Evolutionary conservation across 2,329 filamentous ascomycete species (phyloP), one percentile per base, ranked within the genome.

Genomic region (Thelonectria blattea): DNA sequence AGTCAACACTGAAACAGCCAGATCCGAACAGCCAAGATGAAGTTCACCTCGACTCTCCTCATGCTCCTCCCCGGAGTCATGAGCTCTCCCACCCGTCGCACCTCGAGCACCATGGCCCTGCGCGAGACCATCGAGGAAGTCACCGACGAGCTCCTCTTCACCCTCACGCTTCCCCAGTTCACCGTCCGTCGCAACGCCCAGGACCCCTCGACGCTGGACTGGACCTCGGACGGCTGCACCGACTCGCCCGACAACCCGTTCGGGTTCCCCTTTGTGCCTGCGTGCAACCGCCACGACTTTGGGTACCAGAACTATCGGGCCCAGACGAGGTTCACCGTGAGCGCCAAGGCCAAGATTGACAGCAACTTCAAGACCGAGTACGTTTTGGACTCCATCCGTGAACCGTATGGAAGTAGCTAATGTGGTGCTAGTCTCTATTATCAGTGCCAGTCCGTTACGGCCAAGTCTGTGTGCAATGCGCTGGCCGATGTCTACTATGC

Each of bases 271-370:
- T 81, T 80, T 58, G 37, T 68, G 5, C 75, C 74, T 2, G 78
- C 75, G 14, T 84, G 81, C 74, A 71, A 81, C 58, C 80, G 83
- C 24, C 83, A 86, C 65, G 83, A 85, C 64, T 86, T 85, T 67
- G 82, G 82, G 4, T 83, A 83, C 69, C 75, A 76, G 24, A 86
- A 86, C 72, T 85, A 78, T 71, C 80, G 81, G 60, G 56, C 58
- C 7, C 82, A 85, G 68, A 68, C 59, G 5, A 77, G 83, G 17
- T 83, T 85, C 67, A 78, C 74, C 8, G 70, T 73, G 12, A 68
- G 61, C 12, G 73, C 71, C 55, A 80, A 80, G 67, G 53, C 70
- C 47, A 72, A 61, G 14, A 80, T 85, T 53, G 83, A 85, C 61
- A 65, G 72, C 52, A 80, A 82, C 17, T 84, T 86, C 69, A 78